phyloP scores from a whole-genome alignment of 495 filamentous ascomycete genomes.

The Aspergillus carlsbadensis region DNA sequence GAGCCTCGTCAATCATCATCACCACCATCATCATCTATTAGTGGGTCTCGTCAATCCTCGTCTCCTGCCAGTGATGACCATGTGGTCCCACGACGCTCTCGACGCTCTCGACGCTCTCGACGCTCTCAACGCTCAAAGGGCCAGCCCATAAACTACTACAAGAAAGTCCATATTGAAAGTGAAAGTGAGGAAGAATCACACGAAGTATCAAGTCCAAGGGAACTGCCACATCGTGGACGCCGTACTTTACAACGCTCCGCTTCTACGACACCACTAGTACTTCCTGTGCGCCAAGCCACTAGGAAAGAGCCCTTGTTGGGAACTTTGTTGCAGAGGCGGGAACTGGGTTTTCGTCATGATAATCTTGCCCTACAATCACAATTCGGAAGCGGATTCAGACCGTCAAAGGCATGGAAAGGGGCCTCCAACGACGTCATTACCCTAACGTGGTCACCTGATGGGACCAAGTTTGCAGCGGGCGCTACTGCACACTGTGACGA shows the following conservation, averaged over 20 bases:
- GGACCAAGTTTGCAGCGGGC: slow-evolving; percentile 54
- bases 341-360: slow-evolving; percentile 19
- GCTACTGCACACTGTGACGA: slow-evolving; percentile 72
- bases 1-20: background rate
- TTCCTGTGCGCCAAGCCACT: too few species aligned
- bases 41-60: background rate
- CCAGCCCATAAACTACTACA: slow-evolving; percentile 29
- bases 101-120: too few species aligned
- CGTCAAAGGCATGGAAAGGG: slow-evolving; percentile 48
- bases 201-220: background rate
- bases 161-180: slow-evolving; percentile 6
- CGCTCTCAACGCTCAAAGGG: slow-evolving; percentile 26
- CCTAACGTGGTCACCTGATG: slow-evolving; percentile 51
- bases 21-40: too few species aligned
- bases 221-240: background rate
- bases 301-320: background rate
- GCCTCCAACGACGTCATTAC: slow-evolving; percentile 51
- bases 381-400: slow-evolving; percentile 27
- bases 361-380: slow-evolving; percentile 18
- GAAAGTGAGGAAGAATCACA: slow-evolving; percentile 12
- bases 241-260: background rate
- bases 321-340: slow-evolving; percentile 27
- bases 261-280: background rate
- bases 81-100: too few species aligned
- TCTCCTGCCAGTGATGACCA: background rate